These are phyloP conservation scores for Russula foetens DNA, from an alignment of 768 basidiomycete genomes.

Conservation along the genomic window DNA sequence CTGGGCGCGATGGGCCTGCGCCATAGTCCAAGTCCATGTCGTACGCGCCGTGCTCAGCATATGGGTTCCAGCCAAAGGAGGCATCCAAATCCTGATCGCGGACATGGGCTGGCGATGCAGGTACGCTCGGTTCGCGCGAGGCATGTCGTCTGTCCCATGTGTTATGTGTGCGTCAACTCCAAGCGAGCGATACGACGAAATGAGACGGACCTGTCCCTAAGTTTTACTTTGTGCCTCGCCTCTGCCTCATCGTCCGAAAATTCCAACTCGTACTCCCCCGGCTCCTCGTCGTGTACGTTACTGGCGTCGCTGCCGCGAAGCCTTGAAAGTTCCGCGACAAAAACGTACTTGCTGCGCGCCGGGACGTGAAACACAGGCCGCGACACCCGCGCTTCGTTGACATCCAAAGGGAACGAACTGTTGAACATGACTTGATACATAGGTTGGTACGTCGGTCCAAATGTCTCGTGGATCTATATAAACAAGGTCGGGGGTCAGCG, in stretches of 20 bases:
- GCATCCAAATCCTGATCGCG: slow-evolving; percentile 48
- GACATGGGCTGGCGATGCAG: slow-evolving; percentile 40
- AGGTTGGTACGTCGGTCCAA: slow-evolving; percentile 87
- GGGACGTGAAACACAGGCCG: slow-evolving; percentile 80
- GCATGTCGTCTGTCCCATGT: slow-evolving; percentile 39
- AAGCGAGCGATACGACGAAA: neutral
- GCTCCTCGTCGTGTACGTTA: slow-evolving; percentile 92
- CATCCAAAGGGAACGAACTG: slow-evolving; percentile 51
- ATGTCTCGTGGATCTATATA: slow-evolving; percentile 83
- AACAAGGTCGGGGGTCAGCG: slow-evolving; percentile 17
- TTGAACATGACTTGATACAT: slow-evolving; percentile 85
- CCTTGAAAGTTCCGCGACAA: slow-evolving; percentile 58
- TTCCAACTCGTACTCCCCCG: slow-evolving; percentile 81
- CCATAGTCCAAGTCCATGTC: slow-evolving; percentile 46
- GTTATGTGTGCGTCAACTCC: neutral
- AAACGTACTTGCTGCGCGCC: slow-evolving; percentile 74
- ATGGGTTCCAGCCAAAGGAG: slow-evolving; percentile 49
- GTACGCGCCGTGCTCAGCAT: slow-evolving; percentile 59
- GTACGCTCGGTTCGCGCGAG: slow-evolving; percentile 40
- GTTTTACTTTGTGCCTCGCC: slow-evolving; percentile 52
- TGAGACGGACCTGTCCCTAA: slow-evolving; percentile 49
- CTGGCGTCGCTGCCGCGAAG: slow-evolving; percentile 89
- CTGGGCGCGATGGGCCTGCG: slow-evolving; percentile 49
- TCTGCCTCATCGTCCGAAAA: slow-evolving; percentile 96
- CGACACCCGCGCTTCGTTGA: slow-evolving; percentile 43